phyloP scores from a whole-genome alignment of 1,139 yeast species.

The Hansenula lynferdii region DNA sequence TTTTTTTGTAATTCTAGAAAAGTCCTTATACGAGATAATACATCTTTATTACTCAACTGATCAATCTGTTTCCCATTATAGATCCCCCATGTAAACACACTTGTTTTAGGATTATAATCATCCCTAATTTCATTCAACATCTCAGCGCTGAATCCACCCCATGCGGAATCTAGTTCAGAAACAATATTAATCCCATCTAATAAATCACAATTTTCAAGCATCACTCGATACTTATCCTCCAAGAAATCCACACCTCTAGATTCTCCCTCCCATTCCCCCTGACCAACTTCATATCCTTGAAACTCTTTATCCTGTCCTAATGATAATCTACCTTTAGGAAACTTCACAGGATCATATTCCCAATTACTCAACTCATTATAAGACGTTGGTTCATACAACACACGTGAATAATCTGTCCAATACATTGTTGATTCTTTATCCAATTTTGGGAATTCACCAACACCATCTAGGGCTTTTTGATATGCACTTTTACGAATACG shows the following conservation, averaged over 20 bases:
- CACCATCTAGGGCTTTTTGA: constrained; percentile 57
- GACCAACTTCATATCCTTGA: constrained; percentile 41
- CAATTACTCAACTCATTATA: constrained; percentile 52
- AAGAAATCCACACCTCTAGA: constrained; percentile 39
- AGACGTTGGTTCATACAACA: constrained; percentile 62
- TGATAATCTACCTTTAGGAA: constrained; percentile 34
- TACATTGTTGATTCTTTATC: constrained; percentile 42
- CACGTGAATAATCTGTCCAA: constrained; percentile 81
- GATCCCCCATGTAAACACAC: constrained; percentile 54
- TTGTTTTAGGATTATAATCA: constrained; percentile 62
- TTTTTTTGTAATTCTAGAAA: constrained; percentile 39
- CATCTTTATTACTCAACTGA: constrained; percentile 14
- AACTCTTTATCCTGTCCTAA: constrained; percentile 27
- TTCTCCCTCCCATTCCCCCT: constrained; percentile 37
- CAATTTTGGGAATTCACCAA: constrained; percentile 32
- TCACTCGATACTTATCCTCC: constrained; percentile 54
- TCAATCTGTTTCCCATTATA: constrained; percentile 24
- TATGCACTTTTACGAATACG: constrained; percentile 45
- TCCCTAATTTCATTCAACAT: constrained; percentile 55
- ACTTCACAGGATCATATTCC: constrained; percentile 38
- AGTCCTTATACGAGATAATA: constrained; percentile 42
- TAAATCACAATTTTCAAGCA: constrained; percentile 74
- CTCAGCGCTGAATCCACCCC: constrained; percentile 75
- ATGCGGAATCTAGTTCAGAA: constrained; percentile 68
- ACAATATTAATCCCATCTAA: constrained; percentile 66